A percentile compares a stretch with the other conserved stretches of the same genome.
These are phyloP conservation scores for Penicillium freii DNA, from an alignment of 2,329 filamentous ascomycete genomes.

Conservation along the genomic window DNA sequence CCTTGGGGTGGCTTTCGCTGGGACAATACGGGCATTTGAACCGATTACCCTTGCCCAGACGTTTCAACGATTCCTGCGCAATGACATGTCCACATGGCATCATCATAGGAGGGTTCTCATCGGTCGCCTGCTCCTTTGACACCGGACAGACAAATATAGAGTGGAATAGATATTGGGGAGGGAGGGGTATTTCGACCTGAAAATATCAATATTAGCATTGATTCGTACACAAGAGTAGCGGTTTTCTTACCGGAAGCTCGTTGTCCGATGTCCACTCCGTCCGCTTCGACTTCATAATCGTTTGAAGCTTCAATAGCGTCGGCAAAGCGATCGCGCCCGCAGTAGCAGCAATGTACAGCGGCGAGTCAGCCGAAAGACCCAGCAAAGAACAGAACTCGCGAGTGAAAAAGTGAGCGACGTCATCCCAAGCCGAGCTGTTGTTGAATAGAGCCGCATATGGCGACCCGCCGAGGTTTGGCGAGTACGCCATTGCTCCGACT, in stretches of 20 bases:
- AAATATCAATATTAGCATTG: conserved; percentile 5
- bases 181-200: conserved; percentile 64
- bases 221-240: conserved; percentile 46
- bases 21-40: conserved; percentile 99
- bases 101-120: conserved; percentile 93
- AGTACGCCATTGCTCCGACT: conserved; percentile 75
- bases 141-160: conserved; percentile 98
- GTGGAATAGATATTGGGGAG: conserved; percentile 72
- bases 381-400: conserved; percentile 92
- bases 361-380: conserved; percentile 84
- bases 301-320: conserved; percentile 81
- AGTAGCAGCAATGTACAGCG: conserved; percentile 87
- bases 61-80: conserved; percentile 76
- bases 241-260: conserved; percentile 73
- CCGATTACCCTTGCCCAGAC: conserved; percentile 71
- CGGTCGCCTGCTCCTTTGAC: conserved; percentile 92
- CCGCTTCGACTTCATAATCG: conserved; percentile 81
- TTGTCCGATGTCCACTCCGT: conserved; percentile 93
- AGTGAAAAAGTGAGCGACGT: conserved; percentile 83
- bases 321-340: conserved; percentile 90
- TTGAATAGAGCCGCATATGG: conserved; percentile 80
- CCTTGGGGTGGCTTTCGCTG: conserved; percentile 71
- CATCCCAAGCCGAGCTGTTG: conserved; percentile 72
- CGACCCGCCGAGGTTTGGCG: conserved; percentile 68
- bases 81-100: conserved; percentile 94